phyloP scores from a whole-genome alignment of 2,329 filamentous ascomycete species.

The Orbilia oligospora region DNA sequence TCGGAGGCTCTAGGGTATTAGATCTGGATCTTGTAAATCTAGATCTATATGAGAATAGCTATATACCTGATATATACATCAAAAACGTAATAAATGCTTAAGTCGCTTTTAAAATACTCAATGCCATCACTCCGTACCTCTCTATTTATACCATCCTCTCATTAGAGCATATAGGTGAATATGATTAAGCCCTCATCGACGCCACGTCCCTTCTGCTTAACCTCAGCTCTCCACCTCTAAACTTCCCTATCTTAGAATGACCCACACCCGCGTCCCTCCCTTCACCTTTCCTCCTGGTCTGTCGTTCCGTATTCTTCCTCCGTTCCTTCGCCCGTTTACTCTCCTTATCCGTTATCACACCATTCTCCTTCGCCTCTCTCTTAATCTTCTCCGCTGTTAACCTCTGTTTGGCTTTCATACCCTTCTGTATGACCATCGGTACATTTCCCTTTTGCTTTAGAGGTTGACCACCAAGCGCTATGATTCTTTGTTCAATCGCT shows the following conservation, averaged over 20 bases:
- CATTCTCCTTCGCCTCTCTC: slow-evolving; percentile 87
- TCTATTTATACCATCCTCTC: not conserved
- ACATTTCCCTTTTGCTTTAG: slow-evolving; percentile 75
- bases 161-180: not conserved
- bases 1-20: not conserved
- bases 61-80: not conserved
- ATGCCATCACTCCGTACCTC: too few species aligned
- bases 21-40: not conserved
- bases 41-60: too few species aligned
- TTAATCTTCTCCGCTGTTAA: slow-evolving; percentile 79
- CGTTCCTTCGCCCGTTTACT: slow-evolving; percentile 67
- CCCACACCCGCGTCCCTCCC: slow-evolving; percentile 76
- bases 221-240: slow-evolving; percentile 82
- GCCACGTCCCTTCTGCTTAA: slow-evolving; percentile 83
- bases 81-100: not conserved
- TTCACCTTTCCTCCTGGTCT: slow-evolving; percentile 6
- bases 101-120: not conserved
- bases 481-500: slow-evolving; percentile 86
- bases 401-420: slow-evolving; percentile 79
- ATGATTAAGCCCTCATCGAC: slow-evolving; percentile 74
- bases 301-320: slow-evolving; percentile 67
- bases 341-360: slow-evolving; percentile 82
- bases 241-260: slow-evolving; percentile 80
- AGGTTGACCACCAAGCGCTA: slow-evolving; percentile 81
- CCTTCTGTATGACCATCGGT: slow-evolving; percentile 87